A percentile compares a stretch with the other conserved stretches of the same genome.
phyloP scores from a whole-genome alignment of 257 asterid genomes.

The Avicennia marina region DNA sequence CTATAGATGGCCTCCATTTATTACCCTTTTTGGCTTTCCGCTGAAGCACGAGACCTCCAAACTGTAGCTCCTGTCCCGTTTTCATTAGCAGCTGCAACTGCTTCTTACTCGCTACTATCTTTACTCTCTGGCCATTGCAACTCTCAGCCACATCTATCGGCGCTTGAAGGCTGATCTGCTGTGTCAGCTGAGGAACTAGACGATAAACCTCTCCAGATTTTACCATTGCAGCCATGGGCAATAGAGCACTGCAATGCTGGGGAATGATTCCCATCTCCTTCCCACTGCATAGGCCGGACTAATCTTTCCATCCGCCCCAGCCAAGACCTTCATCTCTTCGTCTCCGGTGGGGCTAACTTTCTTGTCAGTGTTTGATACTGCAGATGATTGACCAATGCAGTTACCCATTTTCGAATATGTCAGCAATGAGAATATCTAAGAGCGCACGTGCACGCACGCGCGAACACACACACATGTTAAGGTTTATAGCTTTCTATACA shows the following conservation, averaged over 20 bases:
- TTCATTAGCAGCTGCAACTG: slow-evolving; percentile 46
- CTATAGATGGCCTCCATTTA: slow-evolving; percentile 55
- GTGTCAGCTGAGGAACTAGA: slow-evolving; percentile 1
- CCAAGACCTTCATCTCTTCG: slow-evolving; percentile 1
- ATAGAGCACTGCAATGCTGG: not conserved
- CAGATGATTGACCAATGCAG: slow-evolving; percentile 24
- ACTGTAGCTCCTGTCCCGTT: slow-evolving; percentile 26
- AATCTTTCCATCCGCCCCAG: too few relatives aligned
- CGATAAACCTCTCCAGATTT: slow-evolving; percentile 19
- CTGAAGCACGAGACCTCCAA: slow-evolving; percentile 22
- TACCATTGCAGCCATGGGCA: slow-evolving; percentile 22
- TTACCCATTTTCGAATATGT: slow-evolving; percentile 43
- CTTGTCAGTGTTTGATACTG: slow-evolving; percentile 12
- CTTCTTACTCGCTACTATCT: slow-evolving; percentile 45
- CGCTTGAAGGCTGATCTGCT: slow-evolving; percentile 17
- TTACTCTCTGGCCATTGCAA: slow-evolving; percentile 33
- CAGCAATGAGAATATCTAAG: too few relatives aligned
- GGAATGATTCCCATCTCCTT: not conserved
- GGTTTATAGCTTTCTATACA: too few relatives aligned
- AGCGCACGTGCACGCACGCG: too few relatives aligned
- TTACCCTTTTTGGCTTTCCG: slow-evolving; percentile 2
- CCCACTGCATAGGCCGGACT: too few relatives aligned
- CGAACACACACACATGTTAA: too few relatives aligned
- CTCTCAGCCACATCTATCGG: slow-evolving; percentile 7
- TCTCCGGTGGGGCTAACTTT: slow-evolving; percentile 17